Evolutionary conservation across 352 stramenopile genomes (phyloP), one percentile per base, ranked within the genome.

Genomic region (Pythium grandisporangium): DNA sequence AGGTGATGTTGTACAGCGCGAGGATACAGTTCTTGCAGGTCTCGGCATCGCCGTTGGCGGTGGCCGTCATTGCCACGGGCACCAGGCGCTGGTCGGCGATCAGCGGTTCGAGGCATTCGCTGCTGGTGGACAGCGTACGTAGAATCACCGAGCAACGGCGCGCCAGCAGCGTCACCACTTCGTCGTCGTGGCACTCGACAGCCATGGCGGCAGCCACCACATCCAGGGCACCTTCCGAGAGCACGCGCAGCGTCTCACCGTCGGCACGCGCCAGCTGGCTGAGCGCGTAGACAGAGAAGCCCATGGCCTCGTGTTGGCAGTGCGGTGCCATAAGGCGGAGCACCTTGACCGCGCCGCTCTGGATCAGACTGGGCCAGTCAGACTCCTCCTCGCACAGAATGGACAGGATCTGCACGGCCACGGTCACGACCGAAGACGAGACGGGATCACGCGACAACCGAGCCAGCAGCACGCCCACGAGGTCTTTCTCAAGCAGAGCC

Each of bases 1-100:
- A 68, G 1, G 69, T 84, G 41, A 87, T 55, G 47, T 88, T 88
- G 54, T 91, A 88, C 30, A 87, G 61, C 7, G 71, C 65, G 33
- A 87, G 37, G 36, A 91, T 80, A 11, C 66, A 58, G 48, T 89
- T 73, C 36, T 68, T 66, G 24, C 63, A 65, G 19, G 69, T 44
- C 22, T 84, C 75, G 10, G 63, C 62, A 10, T 49, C 51, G 6
- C 59, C 55, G 19, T 52, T 48, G 4, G 22, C 41, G 1, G 79
- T 62, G 43, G 89, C 68, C 2, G 55, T 33, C 1, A 45, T 39
- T 5, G 85, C 26, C 22, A 87, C 57, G 21, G 61, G 60, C 4
- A 89, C 65, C 23, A 91, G 51, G 3, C 73, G 62, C 13, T 47
- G 21, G 43, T 89, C 73, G 7, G 61, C 48, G 35, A 81, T 74